These are phyloP conservation scores for Arctostaphylos glauca DNA, from an alignment of 148 eudicot genomes.

Conservation along the genomic window DNA sequence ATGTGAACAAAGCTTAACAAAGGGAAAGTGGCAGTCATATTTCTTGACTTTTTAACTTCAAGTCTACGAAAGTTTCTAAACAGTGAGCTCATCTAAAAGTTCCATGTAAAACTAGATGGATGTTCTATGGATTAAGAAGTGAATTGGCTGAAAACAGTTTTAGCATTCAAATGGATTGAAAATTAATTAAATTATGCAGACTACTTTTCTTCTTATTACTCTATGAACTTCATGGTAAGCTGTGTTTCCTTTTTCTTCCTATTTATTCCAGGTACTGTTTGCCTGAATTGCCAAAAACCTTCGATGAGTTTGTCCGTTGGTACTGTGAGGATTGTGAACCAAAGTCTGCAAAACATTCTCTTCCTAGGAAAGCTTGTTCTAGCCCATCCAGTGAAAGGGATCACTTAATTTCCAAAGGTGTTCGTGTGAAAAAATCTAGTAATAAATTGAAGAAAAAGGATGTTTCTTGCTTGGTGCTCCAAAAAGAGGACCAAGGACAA, in stretches of 20 bases:
- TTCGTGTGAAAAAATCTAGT: background rate
- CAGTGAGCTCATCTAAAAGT: background rate
- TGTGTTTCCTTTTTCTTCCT: background rate
- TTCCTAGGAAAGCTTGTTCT: constrained; percentile 6
- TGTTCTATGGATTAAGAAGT: background rate
- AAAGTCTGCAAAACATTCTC: constrained; percentile 9
- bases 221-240: background rate
- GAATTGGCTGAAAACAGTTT: background rate
- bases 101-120: background rate
- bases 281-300: constrained; percentile 33
- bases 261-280: constrained; percentile 52
- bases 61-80: background rate
- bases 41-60: background rate
- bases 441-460: constrained; percentile 14
- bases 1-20: background rate
- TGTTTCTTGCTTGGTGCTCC: background rate
- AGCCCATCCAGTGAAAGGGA: constrained; percentile 11
- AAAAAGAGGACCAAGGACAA: constrained; percentile 8
- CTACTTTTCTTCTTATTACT: background rate
- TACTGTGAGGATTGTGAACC: constrained; percentile 47
- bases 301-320: constrained; percentile 53
- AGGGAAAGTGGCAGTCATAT: background rate
- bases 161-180: background rate
- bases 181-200: background rate
- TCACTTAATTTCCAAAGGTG: background rate